These are phyloP conservation scores for Yarrowia yakushimensis DNA, from an alignment of 805 yeast species.

Conservation along the genomic window DNA sequence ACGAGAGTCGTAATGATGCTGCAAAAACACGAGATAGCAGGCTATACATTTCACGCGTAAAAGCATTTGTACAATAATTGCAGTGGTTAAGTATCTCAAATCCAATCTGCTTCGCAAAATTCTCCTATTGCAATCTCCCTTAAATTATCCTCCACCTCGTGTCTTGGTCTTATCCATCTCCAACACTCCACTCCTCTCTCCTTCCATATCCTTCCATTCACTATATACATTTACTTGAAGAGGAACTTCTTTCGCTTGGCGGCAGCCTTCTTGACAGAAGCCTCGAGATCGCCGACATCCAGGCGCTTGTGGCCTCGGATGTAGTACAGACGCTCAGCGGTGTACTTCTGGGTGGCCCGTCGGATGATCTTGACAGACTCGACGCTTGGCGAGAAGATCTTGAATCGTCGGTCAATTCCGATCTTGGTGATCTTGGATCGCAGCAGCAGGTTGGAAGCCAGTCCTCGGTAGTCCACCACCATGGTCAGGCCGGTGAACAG, in stretches of 20 bases:
- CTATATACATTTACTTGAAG: slow-evolving; percentile 26
- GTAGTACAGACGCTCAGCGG: slow-evolving; percentile 84
- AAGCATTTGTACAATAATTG: too few species aligned
- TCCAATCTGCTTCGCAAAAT: too few species aligned
- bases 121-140: too few species aligned
- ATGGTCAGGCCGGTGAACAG: slow-evolving; percentile 74
- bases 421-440: slow-evolving; percentile 78
- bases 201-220: slow-evolving; percentile 1
- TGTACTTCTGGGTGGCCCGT: slow-evolving; percentile 66
- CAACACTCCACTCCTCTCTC: not conserved
- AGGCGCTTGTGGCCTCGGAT: slow-evolving; percentile 57
- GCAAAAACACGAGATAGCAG: too few species aligned
- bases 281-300: slow-evolving; percentile 37
- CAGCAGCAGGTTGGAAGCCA: slow-evolving; percentile 71
- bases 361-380: slow-evolving; percentile 72
- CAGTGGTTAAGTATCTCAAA: too few species aligned
- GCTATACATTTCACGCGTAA: too few species aligned
- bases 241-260: slow-evolving; percentile 27
- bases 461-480: slow-evolving; percentile 66
- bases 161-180: too few species aligned
- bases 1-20: too few species aligned
- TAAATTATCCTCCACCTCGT: too few species aligned
- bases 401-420: slow-evolving; percentile 83
- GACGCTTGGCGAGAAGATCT: slow-evolving; percentile 75
- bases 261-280: slow-evolving; percentile 33